phyloP scores from a whole-genome alignment of 2,329 filamentous ascomycete genomes.

The Paramyrothecium roridum region DNA sequence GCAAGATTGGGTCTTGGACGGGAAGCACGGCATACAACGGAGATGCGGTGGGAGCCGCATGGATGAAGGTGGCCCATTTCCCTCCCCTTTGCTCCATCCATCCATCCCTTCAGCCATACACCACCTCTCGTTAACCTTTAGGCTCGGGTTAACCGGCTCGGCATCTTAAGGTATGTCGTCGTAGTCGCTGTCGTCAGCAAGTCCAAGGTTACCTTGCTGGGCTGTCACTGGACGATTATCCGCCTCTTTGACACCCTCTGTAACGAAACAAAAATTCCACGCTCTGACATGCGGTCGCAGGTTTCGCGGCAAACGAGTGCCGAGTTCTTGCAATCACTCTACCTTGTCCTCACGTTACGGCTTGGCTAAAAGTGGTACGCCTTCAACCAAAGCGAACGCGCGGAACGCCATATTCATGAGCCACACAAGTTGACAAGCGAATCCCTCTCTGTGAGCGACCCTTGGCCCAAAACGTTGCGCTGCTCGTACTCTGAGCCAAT shows the following conservation, averaged over 20 bases:
- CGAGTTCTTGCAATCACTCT: no score
- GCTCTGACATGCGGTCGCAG: no score
- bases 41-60: not conserved
- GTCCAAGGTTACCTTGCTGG: not conserved
- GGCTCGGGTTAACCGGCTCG: not conserved
- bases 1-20: not conserved
- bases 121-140: not conserved
- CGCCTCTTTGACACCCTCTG: no score
- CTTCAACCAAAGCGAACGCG: no score
- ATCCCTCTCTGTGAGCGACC: not conserved
- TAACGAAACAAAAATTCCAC: no score
- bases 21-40: not conserved
- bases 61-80: not conserved
- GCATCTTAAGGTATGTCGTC: not conserved
- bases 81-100: not conserved
- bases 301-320: no score
- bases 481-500: not conserved
- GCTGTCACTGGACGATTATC: no score
- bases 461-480: not conserved
- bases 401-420: no score
- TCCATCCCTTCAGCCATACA: not conserved
- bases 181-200: not conserved
- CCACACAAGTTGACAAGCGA: not conserved
- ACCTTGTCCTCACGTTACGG: no score
- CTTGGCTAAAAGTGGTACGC: no score